These are phyloP conservation scores for Tricholomella constricta DNA, from an alignment of 768 basidiomycete species.

Conservation along the genomic window DNA sequence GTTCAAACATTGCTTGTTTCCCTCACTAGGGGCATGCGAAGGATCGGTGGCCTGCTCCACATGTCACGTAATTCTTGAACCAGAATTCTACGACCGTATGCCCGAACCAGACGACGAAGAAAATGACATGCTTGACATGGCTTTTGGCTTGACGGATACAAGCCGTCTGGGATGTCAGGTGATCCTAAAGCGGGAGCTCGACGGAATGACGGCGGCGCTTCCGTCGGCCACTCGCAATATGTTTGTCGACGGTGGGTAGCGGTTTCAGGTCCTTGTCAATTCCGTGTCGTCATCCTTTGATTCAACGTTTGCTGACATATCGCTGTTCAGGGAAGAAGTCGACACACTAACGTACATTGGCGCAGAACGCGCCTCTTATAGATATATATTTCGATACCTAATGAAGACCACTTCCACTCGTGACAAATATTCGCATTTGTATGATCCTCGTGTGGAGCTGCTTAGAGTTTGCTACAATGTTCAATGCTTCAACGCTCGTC, in stretches of 20 bases:
- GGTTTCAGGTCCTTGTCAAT: background rate
- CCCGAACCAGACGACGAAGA: slow-evolving; percentile 97
- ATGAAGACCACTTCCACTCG: background rate
- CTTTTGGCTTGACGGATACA: slow-evolving; percentile 95
- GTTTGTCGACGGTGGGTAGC: slow-evolving; percentile 85
- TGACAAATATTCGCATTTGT: background rate
- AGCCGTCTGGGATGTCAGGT: slow-evolving; percentile 82
- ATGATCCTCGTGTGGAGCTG: background rate
- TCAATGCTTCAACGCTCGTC: too few relatives aligned
- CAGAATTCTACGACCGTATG: slow-evolving; percentile 80
- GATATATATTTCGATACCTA: background rate
- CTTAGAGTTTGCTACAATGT: background rate
- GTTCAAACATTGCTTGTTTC: background rate
- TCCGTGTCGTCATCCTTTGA: background rate
- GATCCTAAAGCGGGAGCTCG: slow-evolving; percentile 73
- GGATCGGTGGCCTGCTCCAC: slow-evolving; percentile 97
- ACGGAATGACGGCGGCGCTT: slow-evolving; percentile 82
- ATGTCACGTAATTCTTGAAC: slow-evolving; percentile 88
- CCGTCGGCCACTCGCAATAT: slow-evolving; percentile 95
- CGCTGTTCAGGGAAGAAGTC: slow-evolving; percentile 4
- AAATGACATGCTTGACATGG: slow-evolving; percentile 98
- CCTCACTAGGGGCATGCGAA: slow-evolving; percentile 84
- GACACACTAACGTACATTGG: background rate
- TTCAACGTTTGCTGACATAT: background rate
- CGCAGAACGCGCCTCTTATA: background rate